These are phyloP conservation scores for Chrysosporium queenslandicum DNA, from an alignment of 2,329 filamentous ascomycete species.

Conservation along the genomic window DNA sequence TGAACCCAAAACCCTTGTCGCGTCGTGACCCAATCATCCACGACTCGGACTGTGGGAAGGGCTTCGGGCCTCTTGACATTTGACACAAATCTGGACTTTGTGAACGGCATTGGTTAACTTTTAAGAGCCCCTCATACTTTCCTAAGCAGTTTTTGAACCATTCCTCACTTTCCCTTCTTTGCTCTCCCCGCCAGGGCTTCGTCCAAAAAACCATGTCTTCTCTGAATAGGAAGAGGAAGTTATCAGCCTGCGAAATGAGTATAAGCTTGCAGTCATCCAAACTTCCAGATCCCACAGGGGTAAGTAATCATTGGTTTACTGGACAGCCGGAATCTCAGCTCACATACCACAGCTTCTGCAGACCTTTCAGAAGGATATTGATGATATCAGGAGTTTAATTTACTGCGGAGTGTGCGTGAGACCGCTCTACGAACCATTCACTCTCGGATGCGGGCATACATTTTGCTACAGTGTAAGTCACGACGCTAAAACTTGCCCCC, in stretches of 20 bases:
- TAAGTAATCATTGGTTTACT: not conserved
- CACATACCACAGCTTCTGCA: conserved; percentile 28
- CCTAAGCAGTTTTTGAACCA: too few relatives aligned
- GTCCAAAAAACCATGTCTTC: not conserved
- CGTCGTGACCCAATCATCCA: not conserved
- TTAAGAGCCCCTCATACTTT: too few relatives aligned
- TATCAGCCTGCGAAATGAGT: not conserved
- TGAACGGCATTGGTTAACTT: too few relatives aligned
- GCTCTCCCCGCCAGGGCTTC: not conserved
- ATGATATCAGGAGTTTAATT: conserved; percentile 50
- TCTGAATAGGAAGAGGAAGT: conserved; percentile 5
- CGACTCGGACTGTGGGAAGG: too few relatives aligned
- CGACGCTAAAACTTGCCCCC: conserved; percentile 4
- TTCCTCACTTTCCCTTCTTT: not conserved
- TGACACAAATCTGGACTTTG: too few relatives aligned
- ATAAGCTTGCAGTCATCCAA: not conserved
- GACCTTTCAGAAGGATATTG: conserved; percentile 46
- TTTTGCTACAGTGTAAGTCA: conserved; percentile 56
- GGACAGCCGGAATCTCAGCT: not conserved
- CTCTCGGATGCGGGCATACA: conserved; percentile 58
- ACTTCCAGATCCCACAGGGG: conserved; percentile 2
- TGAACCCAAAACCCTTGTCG: not conserved
- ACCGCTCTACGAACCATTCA: conserved; percentile 60
- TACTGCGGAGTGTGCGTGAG: conserved; percentile 61
- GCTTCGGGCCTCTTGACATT: too few relatives aligned